Evolutionary conservation across 768 basidiomycete species (phyloP), one percentile per base, ranked within the genome.

Genomic region (Porphyrellus cyaneotinctus): DNA sequence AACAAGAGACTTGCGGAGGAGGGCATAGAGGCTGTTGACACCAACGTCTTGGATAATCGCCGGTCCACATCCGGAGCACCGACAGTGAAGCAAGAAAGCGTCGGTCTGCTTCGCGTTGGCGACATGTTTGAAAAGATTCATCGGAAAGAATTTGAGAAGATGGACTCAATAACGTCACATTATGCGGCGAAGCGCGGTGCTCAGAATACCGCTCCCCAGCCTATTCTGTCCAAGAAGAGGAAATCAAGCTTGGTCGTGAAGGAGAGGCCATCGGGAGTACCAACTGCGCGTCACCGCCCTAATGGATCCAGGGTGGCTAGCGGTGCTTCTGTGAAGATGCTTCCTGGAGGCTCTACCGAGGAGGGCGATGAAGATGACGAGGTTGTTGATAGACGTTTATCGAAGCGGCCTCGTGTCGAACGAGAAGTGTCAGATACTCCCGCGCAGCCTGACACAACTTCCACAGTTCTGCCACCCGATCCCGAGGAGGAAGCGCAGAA

Each of bases 121-220:
- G 67, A 66, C 49, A 62, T 74, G 43, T 80, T 90, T 62, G 78
- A 84, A 20, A 79, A 77, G 60, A 63, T 74, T 23, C 89, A 92
- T 60, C 77, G 83, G 49, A 74, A 78, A 32, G 78, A 80, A 51
- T 91, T 91, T 64, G 70, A 70, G 49, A 85, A 81, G 75, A 91
- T 91, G 89, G 86, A 88, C 58, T 83, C 85, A 8, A 90, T 91
- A 61, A 78, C 72, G 12, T 72, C 61, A 12, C 78, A 80, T 54
- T 80, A 80, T 59, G 75, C 80, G 6, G 76, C 76, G 26, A 72
- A 64, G 43, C 72, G 75, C 17, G 62, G 64, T 11, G 44, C 39
- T 18, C 66, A 51, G 64, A 63, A 24, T n/a, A 47, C 51, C 2
- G 41, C 58, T 57, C 31, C 58, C 12, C 56, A 64, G 15, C 38